Evolutionary conservation across 2,329 filamentous ascomycete genomes (phyloP), one percentile per base, ranked within the genome.

Genomic region (Talaromyces amestolkiae): DNA sequence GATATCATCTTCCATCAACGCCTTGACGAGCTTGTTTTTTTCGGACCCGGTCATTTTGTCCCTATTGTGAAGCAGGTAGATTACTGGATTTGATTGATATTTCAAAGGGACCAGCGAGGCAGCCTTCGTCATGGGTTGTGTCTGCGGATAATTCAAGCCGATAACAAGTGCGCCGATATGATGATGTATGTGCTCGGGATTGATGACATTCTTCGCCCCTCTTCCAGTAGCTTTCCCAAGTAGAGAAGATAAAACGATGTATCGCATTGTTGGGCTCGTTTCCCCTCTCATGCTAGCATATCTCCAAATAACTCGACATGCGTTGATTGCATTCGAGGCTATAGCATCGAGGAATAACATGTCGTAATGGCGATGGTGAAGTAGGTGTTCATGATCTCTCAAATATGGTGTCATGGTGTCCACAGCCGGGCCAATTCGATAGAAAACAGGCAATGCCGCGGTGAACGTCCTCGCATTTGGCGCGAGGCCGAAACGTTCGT

Each of bases 241-340:
- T 7, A 81, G 68, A 47, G 76, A 77, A 39, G 45, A 66, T 27
- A 72, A 58, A 6, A 81, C 72, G 8, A 69, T 63, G 27, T 72
- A 65, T 59, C 72, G 73, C 76, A 81, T 81, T 4, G 68, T 67
- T 31, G 66, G 66, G 17, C 72, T 78, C 11, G 77, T 76, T 11
- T 56, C 47, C 9, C 72, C 72, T 17, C 74, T 61, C 64, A 82
- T 73, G 67, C 81, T 83, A 6, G 81, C 79, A 71, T 82, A 82
- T 67, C 74, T 74, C 82, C 82, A 84, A 6, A 84, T 66, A 9
- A 83, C 79, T 11, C 78, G 78, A 60, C 77, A 79, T 11, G 80
- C 70, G 62, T 83, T 84, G 67, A 78, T 79, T 41, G 72, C 69
- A 24, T 71, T 72, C 53, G 66, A 67, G 22, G 71, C 72, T 74